Conservation (phyloP, 192 early-diverging fungal genomes). For the Neocallimastix lanati region DNA sequence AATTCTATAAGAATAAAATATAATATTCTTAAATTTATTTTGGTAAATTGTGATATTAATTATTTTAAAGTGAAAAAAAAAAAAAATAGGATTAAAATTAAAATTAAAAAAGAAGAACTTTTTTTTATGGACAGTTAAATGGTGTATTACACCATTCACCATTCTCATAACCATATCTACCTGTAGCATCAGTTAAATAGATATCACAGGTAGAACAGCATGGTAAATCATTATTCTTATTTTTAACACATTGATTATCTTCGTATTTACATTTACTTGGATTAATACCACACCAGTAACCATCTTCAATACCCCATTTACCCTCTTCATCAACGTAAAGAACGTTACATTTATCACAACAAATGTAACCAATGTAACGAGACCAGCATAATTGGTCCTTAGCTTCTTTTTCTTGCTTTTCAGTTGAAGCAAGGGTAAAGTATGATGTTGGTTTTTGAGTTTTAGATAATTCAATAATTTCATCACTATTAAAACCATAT, state of each 20-base stretch:
- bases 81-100: too few species aligned
- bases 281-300: neutral
- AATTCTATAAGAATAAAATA: too few species aligned
- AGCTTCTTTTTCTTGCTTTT: neutral
- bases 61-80: too few species aligned
- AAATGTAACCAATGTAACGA: neutral
- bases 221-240: neutral
- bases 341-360: neutral
- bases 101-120: too few species aligned
- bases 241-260: neutral
- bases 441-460: neutral
- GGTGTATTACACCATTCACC: neutral
- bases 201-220: neutral
- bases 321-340: neutral
- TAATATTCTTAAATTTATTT: too few species aligned
- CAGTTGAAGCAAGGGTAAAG: neutral
- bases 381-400: neutral
- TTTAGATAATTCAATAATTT: neutral
- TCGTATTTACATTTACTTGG: neutral
- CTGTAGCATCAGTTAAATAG: neutral
- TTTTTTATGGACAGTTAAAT: neutral
- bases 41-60: too few species aligned
- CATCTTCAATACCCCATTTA: too few species aligned
- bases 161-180: neutral
- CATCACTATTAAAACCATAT: neutral